Evolutionary conservation across 148 eudicot genomes (phyloP), one percentile per base, ranked within the genome.

Genomic region (Rheum nobile): DNA sequence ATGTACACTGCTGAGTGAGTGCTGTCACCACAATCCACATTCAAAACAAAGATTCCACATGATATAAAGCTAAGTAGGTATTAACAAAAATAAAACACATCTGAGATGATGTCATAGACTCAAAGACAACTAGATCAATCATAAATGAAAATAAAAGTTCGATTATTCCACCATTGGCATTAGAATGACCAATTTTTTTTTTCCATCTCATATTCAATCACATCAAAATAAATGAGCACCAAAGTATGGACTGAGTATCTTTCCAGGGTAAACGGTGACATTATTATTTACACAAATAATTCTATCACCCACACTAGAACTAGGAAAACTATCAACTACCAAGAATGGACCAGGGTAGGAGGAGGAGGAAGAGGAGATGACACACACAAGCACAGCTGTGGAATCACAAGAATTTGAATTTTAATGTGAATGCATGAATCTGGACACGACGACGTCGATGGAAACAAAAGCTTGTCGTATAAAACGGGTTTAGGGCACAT

Each of bases 401-500:
- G 76, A 76, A 76, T 81, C 73, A 80, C 78, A 80, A 86, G 83
- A 87, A 86, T 75, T 39, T 46, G 83, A 87, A 86, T 75, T 74
- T 39, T 29, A 59, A 63, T 82, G 77, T 79, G 79, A 80, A 63
- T 63, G 76, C 80, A 82, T 71, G 75, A 87, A 82, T 76, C 41
- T 41, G 29, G 47, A 71, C 50, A 71, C 29, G 32, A 13, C n/a
- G 14, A n/a, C n/a, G n/a, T n/a, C n/a, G n/a, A n/a, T n/a, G n/a
- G n/a, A n/a, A n/a, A n/a, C n/a, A n/a, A n/a, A n/a, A n/a, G n/a
- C n/a, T n/a, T 41, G 32, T 61, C 16, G 80, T 81, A 70, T 79
- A 82, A n/a, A 80, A 84, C 37, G 43, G 79, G 75, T 35, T 85
- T 77, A 91, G 24, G 97, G 91, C 44, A 88, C 91, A 52, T 88